These are phyloP conservation scores for Sclerotinia nivalis DNA, from an alignment of 2,329 filamentous ascomycete genomes.

Conservation along the genomic window DNA sequence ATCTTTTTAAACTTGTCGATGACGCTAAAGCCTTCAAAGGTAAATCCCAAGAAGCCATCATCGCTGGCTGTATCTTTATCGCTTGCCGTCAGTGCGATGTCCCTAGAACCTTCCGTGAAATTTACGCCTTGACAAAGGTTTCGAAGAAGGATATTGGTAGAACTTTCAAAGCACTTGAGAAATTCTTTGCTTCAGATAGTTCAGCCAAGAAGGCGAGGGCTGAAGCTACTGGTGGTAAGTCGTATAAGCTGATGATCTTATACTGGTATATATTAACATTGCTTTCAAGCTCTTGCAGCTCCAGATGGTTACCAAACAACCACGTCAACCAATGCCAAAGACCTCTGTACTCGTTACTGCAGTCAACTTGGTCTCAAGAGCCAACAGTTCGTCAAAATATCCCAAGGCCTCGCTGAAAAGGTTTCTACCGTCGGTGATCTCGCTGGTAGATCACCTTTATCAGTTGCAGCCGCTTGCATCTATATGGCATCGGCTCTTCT, in stretches of 20 bases:
- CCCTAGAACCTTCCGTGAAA: conserved; percentile 89
- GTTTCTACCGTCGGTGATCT: conserved; percentile 77
- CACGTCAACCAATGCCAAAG: conserved; percentile 74
- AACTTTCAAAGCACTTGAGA: conserved; percentile 90
- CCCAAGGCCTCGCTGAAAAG: conserved; percentile 74
- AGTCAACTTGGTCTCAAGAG: conserved; percentile 73
- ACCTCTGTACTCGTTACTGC: conserved; percentile 88
- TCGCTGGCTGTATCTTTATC: conserved; percentile 96
- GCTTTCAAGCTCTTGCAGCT: conserved; percentile 35
- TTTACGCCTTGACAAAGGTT: conserved; percentile 89
- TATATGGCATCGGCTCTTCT: conserved; percentile 92
- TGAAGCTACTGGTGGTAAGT: conserved; percentile 57
- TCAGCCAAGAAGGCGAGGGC: conserved; percentile 54
- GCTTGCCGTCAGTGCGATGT: conserved; percentile 88
- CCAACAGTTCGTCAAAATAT: conserved; percentile 76
- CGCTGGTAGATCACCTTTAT: conserved; percentile 86
- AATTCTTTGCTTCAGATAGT: conserved; percentile 77
- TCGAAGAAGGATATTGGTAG: conserved; percentile 96
- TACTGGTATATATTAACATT: conserved; percentile 39
- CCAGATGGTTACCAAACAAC: conserved; percentile 69
- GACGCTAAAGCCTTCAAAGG: conserved; percentile 94
- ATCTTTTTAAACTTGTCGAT: conserved; percentile 92
- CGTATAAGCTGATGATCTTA: conserved; percentile 31
- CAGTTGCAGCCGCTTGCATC: conserved; percentile 91
- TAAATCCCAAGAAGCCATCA: conserved; percentile 89